A percentile compares a stretch with the other conserved stretches of the same genome.
These are phyloP conservation scores for Aspergillus carbonarius DNA, from an alignment of 2,329 filamentous ascomycete genomes.

Conservation along the genomic window DNA sequence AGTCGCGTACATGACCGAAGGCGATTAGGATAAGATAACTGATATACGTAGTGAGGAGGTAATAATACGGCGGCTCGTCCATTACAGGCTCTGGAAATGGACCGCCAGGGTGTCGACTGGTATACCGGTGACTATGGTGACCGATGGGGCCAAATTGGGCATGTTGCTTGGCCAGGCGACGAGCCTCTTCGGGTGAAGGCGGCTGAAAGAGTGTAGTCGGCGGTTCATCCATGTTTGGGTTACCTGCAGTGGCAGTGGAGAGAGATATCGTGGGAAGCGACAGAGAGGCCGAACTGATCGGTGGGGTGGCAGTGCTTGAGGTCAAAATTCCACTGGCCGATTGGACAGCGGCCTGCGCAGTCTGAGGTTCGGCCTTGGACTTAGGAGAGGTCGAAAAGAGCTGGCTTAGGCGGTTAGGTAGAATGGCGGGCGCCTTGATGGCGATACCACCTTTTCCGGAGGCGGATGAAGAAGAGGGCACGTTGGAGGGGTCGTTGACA, in stretches of 20 bases:
- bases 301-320: slow-evolving; percentile 53
- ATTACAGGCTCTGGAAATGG: slow-evolving; percentile 80
- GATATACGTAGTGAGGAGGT: slow-evolving; percentile 95
- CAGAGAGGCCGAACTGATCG: slow-evolving; percentile 69
- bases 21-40: slow-evolving; percentile 95
- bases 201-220: slow-evolving; percentile 84
- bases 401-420: slow-evolving; percentile 74
- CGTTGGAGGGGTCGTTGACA: slow-evolving; percentile 51
- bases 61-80: slow-evolving; percentile 96
- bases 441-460: slow-evolving; percentile 55
- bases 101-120: slow-evolving; percentile 80
- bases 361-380: slow-evolving; percentile 60
- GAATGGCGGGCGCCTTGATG: slow-evolving; percentile 53
- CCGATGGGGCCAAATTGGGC: slow-evolving; percentile 88
- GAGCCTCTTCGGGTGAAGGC: slow-evolving; percentile 77
- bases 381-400: slow-evolving; percentile 82
- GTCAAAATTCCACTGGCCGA: slow-evolving; percentile 58
- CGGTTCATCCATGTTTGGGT: slow-evolving; percentile 68
- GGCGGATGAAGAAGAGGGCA: slow-evolving; percentile 51
- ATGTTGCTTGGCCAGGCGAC: slow-evolving; percentile 72
- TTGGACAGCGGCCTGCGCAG: slow-evolving; percentile 61
- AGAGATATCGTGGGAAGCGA: slow-evolving; percentile 88
- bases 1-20: slow-evolving; percentile 92
- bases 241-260: slow-evolving; percentile 79
- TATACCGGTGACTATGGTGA: slow-evolving; percentile 79